A percentile compares a stretch with the other conserved stretches of the same genome.
These are phyloP conservation scores for Microbotryum intermedium DNA, from an alignment of 1,284 basidiomycete species.

Conservation along the genomic window DNA sequence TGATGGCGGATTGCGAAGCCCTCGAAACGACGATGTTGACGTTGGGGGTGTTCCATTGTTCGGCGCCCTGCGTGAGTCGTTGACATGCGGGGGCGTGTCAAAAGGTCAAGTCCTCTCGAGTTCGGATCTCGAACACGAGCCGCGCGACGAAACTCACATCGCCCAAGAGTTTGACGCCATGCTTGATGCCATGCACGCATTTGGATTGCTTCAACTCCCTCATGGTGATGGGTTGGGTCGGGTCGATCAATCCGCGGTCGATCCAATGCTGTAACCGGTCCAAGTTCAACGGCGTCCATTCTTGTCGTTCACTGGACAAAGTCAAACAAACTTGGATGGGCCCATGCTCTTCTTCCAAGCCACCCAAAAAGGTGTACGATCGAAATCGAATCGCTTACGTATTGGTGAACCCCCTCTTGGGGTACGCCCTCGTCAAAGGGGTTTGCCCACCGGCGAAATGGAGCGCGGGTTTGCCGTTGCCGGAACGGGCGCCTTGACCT, in stretches of 20 bases:
- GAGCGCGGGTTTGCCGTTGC: constrained; percentile 63
- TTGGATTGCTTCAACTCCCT: constrained; percentile 73
- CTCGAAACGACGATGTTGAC: constrained; percentile 76
- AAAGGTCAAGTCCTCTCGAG: constrained; percentile 3
- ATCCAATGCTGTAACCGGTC: constrained; percentile 87
- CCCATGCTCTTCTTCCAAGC: too few species aligned
- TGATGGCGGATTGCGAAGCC: constrained; percentile 77
- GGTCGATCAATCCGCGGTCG: constrained; percentile 67
- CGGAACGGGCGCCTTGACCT: constrained; percentile 86
- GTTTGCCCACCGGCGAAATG: constrained; percentile 96
- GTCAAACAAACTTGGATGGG: constrained; percentile 4
- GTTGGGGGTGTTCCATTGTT: constrained; percentile 55
- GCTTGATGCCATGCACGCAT: constrained; percentile 76
- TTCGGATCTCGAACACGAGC: constrained; percentile 7
- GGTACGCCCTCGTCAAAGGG: constrained; percentile 80
- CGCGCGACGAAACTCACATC: constrained; percentile 57
- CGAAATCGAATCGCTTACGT: too few species aligned
- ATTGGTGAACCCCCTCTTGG: constrained; percentile 90
- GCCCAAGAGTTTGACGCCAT: constrained; percentile 85
- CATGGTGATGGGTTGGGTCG: constrained; percentile 78
- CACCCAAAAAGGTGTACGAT: too few species aligned
- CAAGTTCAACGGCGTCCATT: constrained; percentile 57
- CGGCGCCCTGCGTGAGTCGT: constrained; percentile 57
- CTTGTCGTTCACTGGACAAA: constrained; percentile 11
- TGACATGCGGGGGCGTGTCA: constrained; percentile 10